Evolutionary conservation across 176 grass and related monocot genomes (phyloP).

Genomic region (Cymbopogon citratus): DNA sequence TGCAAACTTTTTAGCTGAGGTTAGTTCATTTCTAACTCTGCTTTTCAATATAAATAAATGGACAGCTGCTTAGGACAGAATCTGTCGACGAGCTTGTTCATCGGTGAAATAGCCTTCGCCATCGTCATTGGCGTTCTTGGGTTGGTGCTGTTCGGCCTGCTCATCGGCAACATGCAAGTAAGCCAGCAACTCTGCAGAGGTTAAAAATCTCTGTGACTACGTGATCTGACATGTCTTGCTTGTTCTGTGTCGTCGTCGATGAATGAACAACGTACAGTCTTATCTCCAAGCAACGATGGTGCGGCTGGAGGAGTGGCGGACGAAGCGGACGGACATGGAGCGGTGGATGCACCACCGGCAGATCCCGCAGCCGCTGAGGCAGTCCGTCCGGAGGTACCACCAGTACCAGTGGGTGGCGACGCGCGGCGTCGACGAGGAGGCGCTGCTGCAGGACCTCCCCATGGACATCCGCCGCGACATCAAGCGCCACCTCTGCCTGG

Average conservation of each 20-base stretch:
- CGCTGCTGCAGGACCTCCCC: conserved; percentile 65
- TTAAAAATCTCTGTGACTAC: neutral
- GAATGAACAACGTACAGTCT: conserved; percentile 41
- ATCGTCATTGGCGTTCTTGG: conserved; percentile 80
- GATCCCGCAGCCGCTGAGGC: conserved; percentile 69
- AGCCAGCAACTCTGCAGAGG: neutral
- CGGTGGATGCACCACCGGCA: conserved; percentile 96
- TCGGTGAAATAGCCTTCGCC: conserved; percentile 70
- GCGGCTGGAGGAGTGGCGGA: conserved; percentile 87
- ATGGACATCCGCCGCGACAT: conserved; percentile 84
- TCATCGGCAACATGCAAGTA: conserved; percentile 99
- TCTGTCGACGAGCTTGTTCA: conserved; percentile 60
- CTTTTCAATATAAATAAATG: neutral
- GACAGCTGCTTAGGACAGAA: conserved; percentile 84
- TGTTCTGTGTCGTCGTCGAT: neutral
- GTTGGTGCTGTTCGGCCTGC: conserved; percentile 80
- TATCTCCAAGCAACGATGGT: conserved; percentile 86
- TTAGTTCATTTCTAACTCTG: neutral
- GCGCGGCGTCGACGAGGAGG: conserved; percentile 81
- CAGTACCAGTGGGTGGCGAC: conserved; percentile 88
- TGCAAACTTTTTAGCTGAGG: neutral
- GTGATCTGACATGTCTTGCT: neutral
- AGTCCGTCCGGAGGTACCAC: conserved; percentile 74
- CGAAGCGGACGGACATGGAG: conserved; percentile 83
- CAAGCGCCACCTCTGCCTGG: conserved; percentile 88